Conservation (phyloP, 225 moss, liverwort and hornwort species). For the Bryum argenteum region DNA sequence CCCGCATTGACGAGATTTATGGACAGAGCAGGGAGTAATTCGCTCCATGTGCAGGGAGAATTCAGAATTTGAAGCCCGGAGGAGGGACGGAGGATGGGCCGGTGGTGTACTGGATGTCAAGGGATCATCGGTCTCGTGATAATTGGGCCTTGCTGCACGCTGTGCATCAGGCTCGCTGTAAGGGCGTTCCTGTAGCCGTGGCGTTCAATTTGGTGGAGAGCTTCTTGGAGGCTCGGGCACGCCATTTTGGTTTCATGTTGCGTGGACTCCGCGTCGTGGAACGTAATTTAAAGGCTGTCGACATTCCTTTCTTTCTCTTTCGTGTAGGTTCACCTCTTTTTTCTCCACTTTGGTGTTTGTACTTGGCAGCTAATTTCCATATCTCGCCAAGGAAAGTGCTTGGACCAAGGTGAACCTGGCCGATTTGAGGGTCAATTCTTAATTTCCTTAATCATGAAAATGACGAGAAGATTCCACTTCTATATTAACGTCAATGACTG, state of each 20-base stretch:
- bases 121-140: conserved; percentile 92
- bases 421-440: too few species aligned
- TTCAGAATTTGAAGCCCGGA: conserved; percentile 67
- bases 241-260: conserved; percentile 97
- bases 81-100: conserved; percentile 54
- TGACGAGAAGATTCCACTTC: too few species aligned
- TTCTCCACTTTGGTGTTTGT: background rate
- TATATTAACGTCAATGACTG: too few species aligned
- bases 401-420: background rate
- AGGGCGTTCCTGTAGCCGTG: conserved; percentile 78
- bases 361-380: background rate
- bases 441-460: too few species aligned
- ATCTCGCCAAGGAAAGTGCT: background rate
- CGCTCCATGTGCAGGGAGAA: conserved; percentile 48
- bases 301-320: conserved; percentile 90
- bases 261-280: conserved; percentile 91
- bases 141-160: conserved; percentile 97
- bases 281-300: conserved; percentile 63
- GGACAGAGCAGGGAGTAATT: background rate
- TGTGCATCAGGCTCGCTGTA: conserved; percentile 71
- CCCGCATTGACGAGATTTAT: background rate
- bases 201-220: conserved; percentile 89
- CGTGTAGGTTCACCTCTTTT: conserved; percentile 48
- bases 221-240: conserved; percentile 81
- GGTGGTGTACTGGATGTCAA: conserved; percentile 94